Conservation (phyloP, 305 asterid species). For the Fraxinus platypoda region DNA sequence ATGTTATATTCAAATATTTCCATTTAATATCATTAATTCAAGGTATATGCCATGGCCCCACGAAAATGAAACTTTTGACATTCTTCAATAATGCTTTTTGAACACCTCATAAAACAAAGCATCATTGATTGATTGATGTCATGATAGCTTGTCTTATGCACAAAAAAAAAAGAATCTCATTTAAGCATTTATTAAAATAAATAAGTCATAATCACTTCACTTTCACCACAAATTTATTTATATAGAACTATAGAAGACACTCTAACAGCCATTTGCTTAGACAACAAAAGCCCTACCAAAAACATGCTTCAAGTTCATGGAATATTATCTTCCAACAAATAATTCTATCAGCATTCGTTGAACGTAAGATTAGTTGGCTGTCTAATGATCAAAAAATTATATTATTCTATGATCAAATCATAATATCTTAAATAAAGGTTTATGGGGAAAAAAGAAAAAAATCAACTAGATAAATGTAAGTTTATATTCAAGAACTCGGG, state of each 20-base stretch:
- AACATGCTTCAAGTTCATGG: constrained; percentile 3
- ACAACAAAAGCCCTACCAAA: constrained; percentile 9
- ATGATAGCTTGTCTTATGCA: background rate
- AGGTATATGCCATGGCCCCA: background rate
- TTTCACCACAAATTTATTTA: background rate
- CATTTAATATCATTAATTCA: background rate
- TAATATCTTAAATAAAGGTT: background rate
- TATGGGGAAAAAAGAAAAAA: background rate
- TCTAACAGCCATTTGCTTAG: background rate
- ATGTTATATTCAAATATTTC: background rate
- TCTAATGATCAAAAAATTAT: background rate
- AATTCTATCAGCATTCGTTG: constrained; percentile 19
- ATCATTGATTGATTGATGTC: background rate
- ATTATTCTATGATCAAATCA: background rate
- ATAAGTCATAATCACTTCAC: background rate
- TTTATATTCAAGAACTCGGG: background rate
- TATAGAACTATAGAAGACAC: background rate
- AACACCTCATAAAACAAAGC: background rate
- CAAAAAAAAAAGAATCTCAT: background rate
- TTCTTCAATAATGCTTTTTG: background rate
- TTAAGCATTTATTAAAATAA: background rate
- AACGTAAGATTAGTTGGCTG: background rate
- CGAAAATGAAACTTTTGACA: constrained; percentile 10
- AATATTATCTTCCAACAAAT: constrained; percentile 6
- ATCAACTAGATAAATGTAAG: background rate